Percentiles rank a stretch among this genome's conserved stretches.
These are phyloP conservation scores for Spironucleus salmonicida DNA, from an alignment of 208 protist species.

Conservation along the genomic window DNA sequence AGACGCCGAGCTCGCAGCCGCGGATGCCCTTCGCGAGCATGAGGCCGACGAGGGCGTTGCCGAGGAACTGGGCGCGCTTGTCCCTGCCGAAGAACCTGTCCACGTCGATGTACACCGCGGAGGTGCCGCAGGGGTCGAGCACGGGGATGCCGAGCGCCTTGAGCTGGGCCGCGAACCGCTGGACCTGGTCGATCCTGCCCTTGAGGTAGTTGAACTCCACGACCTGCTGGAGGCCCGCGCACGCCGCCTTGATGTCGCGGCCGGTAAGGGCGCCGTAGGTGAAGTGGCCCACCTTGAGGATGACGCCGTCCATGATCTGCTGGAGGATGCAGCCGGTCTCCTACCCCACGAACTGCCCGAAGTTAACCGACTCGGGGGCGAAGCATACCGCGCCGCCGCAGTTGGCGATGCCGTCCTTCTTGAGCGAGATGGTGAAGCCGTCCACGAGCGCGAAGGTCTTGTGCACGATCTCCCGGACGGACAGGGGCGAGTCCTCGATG, in stretches of 20 bases:
- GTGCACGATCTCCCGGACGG: slow-evolving; percentile 28
- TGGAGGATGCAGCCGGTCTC: not conserved
- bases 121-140: slow-evolving; percentile 20
- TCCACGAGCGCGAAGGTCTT: slow-evolving; percentile 28
- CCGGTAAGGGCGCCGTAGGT: slow-evolving; percentile 4
- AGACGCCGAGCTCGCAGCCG: slow-evolving; percentile 25
- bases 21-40: slow-evolving; percentile 25
- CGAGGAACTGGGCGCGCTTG: slow-evolving; percentile 8
- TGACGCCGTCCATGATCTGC: not conserved
- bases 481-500: slow-evolving; percentile 6
- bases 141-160: slow-evolving; percentile 26
- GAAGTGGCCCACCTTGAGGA: slow-evolving; percentile 12
- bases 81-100: slow-evolving; percentile 25
- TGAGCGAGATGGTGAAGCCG: slow-evolving; percentile 31
- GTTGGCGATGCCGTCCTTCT: slow-evolving; percentile 34
- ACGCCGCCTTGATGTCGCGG: slow-evolving; percentile 28
- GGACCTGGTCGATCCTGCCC: slow-evolving; percentile 23
- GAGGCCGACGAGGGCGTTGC: slow-evolving; percentile 19
- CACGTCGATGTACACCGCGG: slow-evolving; percentile 29
- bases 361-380: not conserved
- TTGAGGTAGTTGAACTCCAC: not conserved
- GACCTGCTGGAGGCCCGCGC: not conserved
- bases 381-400: slow-evolving; percentile 23
- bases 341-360: not conserved
- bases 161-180: slow-evolving; percentile 13